Conservation (phyloP, 2,329 filamentous ascomycete genomes). For the Diaporthe aspalathi region DNA sequence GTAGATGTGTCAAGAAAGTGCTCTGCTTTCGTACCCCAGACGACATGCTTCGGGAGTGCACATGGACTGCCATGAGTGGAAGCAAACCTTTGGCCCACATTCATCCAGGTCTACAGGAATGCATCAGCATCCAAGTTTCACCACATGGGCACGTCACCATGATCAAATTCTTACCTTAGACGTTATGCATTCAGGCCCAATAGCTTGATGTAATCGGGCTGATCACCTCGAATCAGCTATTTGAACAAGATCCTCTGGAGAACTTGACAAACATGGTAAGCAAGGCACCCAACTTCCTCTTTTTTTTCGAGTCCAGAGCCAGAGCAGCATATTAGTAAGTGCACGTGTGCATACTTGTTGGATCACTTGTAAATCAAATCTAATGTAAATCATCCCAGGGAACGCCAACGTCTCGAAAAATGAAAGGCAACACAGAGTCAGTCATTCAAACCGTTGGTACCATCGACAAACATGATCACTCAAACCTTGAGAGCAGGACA, state of each 20-base stretch:
- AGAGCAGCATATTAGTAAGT: background rate
- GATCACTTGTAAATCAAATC: background rate
- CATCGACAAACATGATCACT: background rate
- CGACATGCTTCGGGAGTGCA: no score
- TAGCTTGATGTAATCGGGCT: background rate
- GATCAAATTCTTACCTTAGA: background rate
- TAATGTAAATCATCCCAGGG: background rate
- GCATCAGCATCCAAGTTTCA: background rate
- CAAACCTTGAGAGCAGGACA: background rate
- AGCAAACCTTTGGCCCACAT: background rate
- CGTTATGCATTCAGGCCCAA: background rate
- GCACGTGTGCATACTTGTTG: no score
- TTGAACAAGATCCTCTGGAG: background rate
- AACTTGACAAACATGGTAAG: background rate
- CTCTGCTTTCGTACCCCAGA: background rate
- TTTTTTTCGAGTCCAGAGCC: background rate
- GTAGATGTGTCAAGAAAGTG: no score
- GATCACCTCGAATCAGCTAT: background rate
- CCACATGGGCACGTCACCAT: slow-evolving; percentile 5
- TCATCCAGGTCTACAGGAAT: no score
- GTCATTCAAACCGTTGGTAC: background rate
- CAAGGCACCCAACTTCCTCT: background rate
- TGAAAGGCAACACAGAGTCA: background rate
- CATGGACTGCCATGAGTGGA: background rate
- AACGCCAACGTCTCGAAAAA: background rate